Conservation (phyloP, 164 flowering plant species). For the Nymphaea thermarum region DNA sequence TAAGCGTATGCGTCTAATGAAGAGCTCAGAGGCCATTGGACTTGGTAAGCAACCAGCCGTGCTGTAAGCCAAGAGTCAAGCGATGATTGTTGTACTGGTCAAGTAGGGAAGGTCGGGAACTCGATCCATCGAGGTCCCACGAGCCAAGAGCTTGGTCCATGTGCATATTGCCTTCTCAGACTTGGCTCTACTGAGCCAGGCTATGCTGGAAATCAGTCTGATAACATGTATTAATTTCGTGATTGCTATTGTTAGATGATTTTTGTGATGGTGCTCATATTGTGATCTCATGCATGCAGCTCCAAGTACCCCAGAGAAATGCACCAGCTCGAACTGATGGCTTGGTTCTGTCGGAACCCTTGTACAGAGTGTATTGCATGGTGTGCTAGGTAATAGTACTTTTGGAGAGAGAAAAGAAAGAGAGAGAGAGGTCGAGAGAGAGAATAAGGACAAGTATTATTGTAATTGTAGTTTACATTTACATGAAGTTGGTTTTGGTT, state of each 20-base stretch:
- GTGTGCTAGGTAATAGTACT: not conserved
- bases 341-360: not conserved
- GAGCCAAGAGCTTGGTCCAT: not conserved
- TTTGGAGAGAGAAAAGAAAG: too few relatives aligned
- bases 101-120: not conserved
- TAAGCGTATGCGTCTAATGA: conserved; percentile 47
- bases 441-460: too few relatives aligned
- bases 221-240: not conserved
- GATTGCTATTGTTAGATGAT: too few relatives aligned
- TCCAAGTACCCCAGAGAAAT: conserved; percentile 20
- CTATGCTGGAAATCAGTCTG: not conserved
- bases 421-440: too few relatives aligned
- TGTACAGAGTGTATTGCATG: not conserved
- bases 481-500: not conserved
- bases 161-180: not conserved
- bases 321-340: conserved; percentile 6
- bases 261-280: too few relatives aligned
- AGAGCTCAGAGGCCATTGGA: conserved; percentile 43
- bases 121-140: not conserved
- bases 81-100: not conserved
- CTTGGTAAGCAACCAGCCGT: conserved; percentile 20
- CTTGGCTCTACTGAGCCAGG: too few relatives aligned
- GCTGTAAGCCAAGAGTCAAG: not conserved
- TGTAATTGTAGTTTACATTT: not conserved
- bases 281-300: conserved; percentile 13